Base-by-base conservation (phyloP, 2,329 filamentous ascomycete species). In the Scedosporium dehoogii region DNA sequence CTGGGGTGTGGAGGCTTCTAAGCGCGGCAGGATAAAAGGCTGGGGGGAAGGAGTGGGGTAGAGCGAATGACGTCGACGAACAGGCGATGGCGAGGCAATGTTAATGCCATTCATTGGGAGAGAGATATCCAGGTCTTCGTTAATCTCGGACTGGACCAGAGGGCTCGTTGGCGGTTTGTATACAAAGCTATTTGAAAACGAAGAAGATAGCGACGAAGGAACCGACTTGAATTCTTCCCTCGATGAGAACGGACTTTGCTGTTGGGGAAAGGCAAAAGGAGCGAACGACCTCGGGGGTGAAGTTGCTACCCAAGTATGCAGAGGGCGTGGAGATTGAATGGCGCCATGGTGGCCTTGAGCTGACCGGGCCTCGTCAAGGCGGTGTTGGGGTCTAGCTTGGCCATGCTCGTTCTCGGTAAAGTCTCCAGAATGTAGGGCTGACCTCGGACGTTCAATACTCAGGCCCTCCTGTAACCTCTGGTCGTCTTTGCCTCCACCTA, bases 91-190 rank as follows among this genome's bases (percentile, higher is more conserved):
- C 33, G 60, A 38, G n/a, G 48, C 33, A 6, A 61, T 51, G 48
- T 61, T 33, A 12, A 61, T 61, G 27, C 59, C 59, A 33, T 46
- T 55, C 59, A 56, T 61, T 7, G 46, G 59, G n/a, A 61, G 48
- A 18, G 59, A 56, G 16, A 55, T 56, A 6, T 56, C 70, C 18
- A 71, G 70, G 67, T 94, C 91, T 6, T 91, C 87, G 67, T 92
- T 94, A 74, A 88, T 96, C 69, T 91, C 86, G 51, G 92, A 91
- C 69, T 97, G 87, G 0, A 96, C 92, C 10, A 99, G 79, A 14
- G 94, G 94, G 69, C 92, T 97, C 2, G 94, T 97, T 0, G 94
- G 93, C 2, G 90, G 85, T 74, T 93, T 89, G 65, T 96, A 89
- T 38, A 89, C 81, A 72, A 96, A 97, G 68, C 85, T 92, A 1